phyloP scores from a whole-genome alignment of 169 alveolate species.

The Cryptosporidium parvum region DNA sequence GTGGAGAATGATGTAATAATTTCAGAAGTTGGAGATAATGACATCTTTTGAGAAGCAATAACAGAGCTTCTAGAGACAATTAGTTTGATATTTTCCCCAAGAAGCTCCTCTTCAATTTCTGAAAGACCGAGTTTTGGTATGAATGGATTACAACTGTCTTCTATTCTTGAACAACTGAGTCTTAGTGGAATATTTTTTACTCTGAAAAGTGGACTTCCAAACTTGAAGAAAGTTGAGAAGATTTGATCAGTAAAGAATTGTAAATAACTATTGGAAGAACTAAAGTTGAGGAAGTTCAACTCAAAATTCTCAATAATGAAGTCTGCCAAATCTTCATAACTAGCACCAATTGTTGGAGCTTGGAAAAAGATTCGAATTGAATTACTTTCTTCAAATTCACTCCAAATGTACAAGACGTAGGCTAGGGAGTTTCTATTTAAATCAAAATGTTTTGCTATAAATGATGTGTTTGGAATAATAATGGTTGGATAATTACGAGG shows the following conservation, averaged over 20 bases:
- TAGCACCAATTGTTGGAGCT: conserved; percentile 68
- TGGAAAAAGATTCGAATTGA: conserved; percentile 31
- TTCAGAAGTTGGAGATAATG: conserved; percentile 6
- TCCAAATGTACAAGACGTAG: conserved; percentile 36
- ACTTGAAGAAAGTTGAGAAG: conserved; percentile 39
- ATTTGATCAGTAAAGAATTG: conserved; percentile 6
- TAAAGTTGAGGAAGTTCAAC: background rate
- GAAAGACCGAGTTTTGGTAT: background rate
- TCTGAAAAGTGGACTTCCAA: conserved; percentile 30
- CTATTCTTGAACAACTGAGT: background rate
- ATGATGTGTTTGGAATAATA: conserved; percentile 30
- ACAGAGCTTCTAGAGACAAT: background rate
- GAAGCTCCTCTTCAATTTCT: background rate
- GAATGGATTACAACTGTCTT: conserved; percentile 2
- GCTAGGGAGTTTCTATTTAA: background rate
- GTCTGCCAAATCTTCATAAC: conserved; percentile 44
- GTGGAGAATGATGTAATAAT: background rate
- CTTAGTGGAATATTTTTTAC: background rate
- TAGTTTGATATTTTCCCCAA: background rate
- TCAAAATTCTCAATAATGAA: conserved; percentile 34
- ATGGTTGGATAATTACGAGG: conserved; percentile 62
- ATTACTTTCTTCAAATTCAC: conserved; percentile 13
- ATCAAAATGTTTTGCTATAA: conserved; percentile 17
- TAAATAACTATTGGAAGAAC: background rate
- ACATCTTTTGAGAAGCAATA: background rate